phyloP scores from a whole-genome alignment of 2,329 filamentous ascomycete genomes.

The Botrytis fabae region DNA sequence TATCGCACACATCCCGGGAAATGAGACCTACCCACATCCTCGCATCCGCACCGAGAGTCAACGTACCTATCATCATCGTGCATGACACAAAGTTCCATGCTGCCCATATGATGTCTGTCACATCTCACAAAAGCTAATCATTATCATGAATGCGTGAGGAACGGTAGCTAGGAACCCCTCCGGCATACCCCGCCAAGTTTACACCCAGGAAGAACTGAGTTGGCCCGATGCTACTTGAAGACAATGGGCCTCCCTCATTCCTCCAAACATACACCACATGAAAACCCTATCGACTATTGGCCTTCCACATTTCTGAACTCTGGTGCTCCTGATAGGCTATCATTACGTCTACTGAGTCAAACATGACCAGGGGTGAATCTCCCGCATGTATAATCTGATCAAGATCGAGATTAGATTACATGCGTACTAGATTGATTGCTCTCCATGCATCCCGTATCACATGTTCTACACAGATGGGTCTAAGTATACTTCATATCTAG shows the following conservation, averaged over 20 bases:
- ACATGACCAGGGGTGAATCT: not conserved
- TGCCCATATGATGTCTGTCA: slow-evolving; percentile 5
- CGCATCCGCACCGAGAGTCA: not conserved
- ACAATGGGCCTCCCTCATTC: not conserved
- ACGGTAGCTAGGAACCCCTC: not conserved
- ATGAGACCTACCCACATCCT: not conserved
- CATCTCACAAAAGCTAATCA: slow-evolving; percentile 1
- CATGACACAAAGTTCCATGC: slow-evolving; percentile 5
- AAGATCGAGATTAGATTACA: slow-evolving; percentile 6
- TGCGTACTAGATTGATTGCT: slow-evolving; percentile 3
- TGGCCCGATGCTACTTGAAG: slow-evolving; percentile 11
- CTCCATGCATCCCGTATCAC: slow-evolving; percentile 1
- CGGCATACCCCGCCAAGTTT: not conserved
- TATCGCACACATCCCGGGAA: not conserved
- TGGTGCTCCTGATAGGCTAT: not conserved
- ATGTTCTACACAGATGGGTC: not conserved
- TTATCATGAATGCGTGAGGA: not conserved
- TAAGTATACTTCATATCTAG: not conserved
- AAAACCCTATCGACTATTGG: not conserved
- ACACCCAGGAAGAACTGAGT: not conserved
- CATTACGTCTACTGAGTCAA: not conserved
- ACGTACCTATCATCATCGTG: slow-evolving; percentile 7
- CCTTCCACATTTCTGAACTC: not conserved
- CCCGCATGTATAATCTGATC: not conserved
- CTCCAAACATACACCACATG: not conserved